Base-by-base conservation (phyloP, 371 early-diverging fungal species). In the Catenaria anguillulae region DNA sequence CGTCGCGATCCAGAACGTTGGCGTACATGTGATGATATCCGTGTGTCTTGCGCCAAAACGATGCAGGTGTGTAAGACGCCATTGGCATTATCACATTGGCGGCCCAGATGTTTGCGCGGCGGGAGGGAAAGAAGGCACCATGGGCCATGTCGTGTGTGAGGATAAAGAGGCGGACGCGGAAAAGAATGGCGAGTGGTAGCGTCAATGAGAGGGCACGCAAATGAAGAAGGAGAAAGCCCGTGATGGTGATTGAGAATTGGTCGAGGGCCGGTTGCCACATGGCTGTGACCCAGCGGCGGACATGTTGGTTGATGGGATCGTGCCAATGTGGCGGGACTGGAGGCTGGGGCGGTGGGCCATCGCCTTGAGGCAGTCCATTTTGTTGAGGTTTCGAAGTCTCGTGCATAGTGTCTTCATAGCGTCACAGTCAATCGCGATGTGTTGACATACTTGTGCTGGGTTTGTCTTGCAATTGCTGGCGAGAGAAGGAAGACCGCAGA, bases 91-190 rank as follows among this genome's bases (percentile, higher is more conserved):
- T 13, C 12, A 58, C 15, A 17, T 17, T 0, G 19, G 58, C 58
- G 58, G 13, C 17, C 2, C n/a, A 12, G 4, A 8, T n/a, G 58
- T 58, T 58, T 10, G 13, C 8, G 0, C 0, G 23, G 2, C 19
- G 36, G 21, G 58, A 58, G 0, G 58, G 36, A 36, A 58, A 35
- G 2, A 34, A 35, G 2, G 58, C 36, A 36, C 43, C 43, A 24
- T 58, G 58, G 4, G 58, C 58, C 17, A 24, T 10, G 58, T 58
- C 58, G 31, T 58, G 58, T 10, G 40, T 12, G 36, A 58, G 36
- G 21, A 58, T 58, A 24, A 58, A 58, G 17, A 35, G 36, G 0
- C 43, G 36, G 6, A 58, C 43, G 36, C 58, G 58, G 2, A 58
- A 2, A 15, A 35, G 34, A 2, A 29, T 36, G 29, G 58, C 58